phyloP scores from a whole-genome alignment of 164 flowering plant genomes.

The Akebia trifoliata region DNA sequence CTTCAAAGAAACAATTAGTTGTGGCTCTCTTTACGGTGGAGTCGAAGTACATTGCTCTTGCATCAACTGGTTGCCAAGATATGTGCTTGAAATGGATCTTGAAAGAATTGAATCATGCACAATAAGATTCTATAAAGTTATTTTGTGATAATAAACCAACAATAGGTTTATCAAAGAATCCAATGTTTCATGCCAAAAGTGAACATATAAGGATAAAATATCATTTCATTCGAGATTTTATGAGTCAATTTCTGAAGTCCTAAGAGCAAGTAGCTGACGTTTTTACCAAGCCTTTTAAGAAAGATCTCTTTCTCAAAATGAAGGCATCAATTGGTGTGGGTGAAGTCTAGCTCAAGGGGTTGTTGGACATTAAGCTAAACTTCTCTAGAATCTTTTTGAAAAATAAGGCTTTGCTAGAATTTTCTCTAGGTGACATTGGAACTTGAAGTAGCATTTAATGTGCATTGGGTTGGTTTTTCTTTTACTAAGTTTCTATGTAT shows the following conservation, averaged over 20 bases:
- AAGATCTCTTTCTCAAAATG: not conserved
- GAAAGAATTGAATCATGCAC: not conserved
- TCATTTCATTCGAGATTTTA: no score
- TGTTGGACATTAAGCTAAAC: no score
- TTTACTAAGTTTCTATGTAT: no score
- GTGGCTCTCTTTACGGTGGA: not conserved
- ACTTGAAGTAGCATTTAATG: no score
- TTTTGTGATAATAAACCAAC: not conserved
- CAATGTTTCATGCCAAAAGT: not conserved
- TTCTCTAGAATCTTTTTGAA: no score
- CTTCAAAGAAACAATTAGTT: conserved; percentile 1
- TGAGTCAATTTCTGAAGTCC: not conserved
- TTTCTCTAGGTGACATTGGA: no score
- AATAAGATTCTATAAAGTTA: not conserved
- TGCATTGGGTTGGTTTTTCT: no score
- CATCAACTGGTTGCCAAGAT: not conserved
- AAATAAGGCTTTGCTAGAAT: no score
- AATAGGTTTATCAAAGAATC: no score
- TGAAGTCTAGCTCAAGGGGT: no score
- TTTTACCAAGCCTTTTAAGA: not conserved
- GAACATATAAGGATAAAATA: not conserved
- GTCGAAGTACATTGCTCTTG: not conserved
- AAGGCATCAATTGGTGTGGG: no score
- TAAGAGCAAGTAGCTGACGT: not conserved
- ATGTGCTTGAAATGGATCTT: not conserved